Base-by-base conservation (phyloP, 495 filamentous ascomycete genomes). In the Bathelium albidoporum region DNA sequence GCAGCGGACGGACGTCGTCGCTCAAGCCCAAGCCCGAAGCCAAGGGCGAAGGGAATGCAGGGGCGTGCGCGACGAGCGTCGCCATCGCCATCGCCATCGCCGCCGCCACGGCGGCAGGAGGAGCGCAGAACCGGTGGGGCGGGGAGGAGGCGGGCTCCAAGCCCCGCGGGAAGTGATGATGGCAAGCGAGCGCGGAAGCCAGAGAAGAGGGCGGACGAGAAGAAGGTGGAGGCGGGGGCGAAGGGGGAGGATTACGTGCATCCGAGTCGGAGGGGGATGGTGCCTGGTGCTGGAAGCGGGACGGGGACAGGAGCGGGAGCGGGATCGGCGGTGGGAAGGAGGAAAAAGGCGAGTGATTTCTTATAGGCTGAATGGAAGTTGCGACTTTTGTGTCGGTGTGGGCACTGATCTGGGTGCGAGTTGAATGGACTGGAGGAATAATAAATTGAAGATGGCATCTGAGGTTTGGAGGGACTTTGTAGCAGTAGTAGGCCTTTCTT, bases 331-430 rank as follows among this genome's bases (percentile, higher is more conserved):
- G 26, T 22, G 49, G 49, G 49, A 31, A 63, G 64, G 29, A 65
- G 68, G 59, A 63, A 65, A n/a, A 70, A 49, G 60, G 68, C 68
- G 20, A 70, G 68, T 64, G 68, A 70, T 43, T 70, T 67, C 32
- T 67, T 70, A 61, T 70, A 60, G 58, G 12, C 4, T 28, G 5
- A 31, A 5, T 39, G 34, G 34, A 39, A 14, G 34, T 5, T 39
- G 5, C 5, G 14, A 14, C 5, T 39, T 39, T 5, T 5, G 14
- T 5, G 34, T 39, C 5, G 34, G 5, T 39, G 34, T 5, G 34
- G 34, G 5, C 5, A 14, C n/a, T n/a, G 14, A 14, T 39, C 34
- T 39, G 34, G 34, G 34, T 5, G 14, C 34, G 14, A 39, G 14
- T 39, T 39, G n/a, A n/a, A n/a, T n/a, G n/a, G n/a, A n/a, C n/a